Conservation (phyloP, 1,284 basidiomycete genomes). For the Ganoderma boninense region DNA sequence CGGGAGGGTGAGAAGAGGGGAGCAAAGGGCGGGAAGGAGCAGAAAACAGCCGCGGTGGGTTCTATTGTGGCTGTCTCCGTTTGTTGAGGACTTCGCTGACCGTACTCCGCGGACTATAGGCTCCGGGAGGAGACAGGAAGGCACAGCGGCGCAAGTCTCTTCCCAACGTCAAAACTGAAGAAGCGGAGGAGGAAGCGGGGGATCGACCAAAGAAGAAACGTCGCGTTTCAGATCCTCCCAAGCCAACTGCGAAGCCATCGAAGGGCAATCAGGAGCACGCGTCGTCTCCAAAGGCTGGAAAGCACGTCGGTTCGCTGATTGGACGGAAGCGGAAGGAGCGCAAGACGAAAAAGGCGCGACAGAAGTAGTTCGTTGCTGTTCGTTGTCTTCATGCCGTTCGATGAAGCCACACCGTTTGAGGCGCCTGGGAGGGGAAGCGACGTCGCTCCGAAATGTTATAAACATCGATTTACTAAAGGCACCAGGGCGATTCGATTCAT, state of each 20-base stretch:
- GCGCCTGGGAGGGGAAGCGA: too few species aligned
- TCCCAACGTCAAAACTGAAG: slow-evolving; percentile 34
- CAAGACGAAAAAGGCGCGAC: slow-evolving; percentile 35
- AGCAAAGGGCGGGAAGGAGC: slow-evolving; percentile 34
- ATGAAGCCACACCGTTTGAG: background rate
- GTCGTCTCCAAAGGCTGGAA: slow-evolving; percentile 15
- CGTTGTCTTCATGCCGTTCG: background rate
- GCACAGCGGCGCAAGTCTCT: slow-evolving; percentile 26
- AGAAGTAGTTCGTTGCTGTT: slow-evolving; percentile 17
- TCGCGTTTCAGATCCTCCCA: slow-evolving; percentile 33
- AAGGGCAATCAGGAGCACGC: slow-evolving; percentile 19
- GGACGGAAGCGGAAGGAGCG: slow-evolving; percentile 46
- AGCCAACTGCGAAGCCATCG: slow-evolving; percentile 22
- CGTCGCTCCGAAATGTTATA: too few species aligned
- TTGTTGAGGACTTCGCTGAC: slow-evolving; percentile 13
- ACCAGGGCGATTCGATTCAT: too few species aligned
- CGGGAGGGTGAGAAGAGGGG: slow-evolving; percentile 16
- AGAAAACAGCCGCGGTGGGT: slow-evolving; percentile 30
- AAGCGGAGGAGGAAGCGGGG: slow-evolving; percentile 29
- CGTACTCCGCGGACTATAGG: slow-evolving; percentile 24
- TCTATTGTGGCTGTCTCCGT: background rate
- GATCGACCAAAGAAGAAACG: slow-evolving; percentile 41
- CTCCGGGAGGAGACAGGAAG: slow-evolving; percentile 28
- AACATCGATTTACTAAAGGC: too few species aligned
- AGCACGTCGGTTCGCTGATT: slow-evolving; percentile 43